Conservation (phyloP, 1,284 basidiomycete genomes). For the Coriolopsis trogii region DNA sequence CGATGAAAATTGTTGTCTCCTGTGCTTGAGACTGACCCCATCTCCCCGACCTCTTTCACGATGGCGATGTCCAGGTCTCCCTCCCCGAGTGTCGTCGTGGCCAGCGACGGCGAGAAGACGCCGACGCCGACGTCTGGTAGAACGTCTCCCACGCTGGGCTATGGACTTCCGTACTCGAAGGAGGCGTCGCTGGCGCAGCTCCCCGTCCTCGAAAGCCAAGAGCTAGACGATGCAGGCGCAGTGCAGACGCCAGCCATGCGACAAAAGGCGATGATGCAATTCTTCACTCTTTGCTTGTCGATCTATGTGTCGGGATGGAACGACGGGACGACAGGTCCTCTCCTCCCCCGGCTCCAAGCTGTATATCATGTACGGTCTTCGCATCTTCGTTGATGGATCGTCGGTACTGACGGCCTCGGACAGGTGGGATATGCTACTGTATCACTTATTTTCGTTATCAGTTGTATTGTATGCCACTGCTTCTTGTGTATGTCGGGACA, state of each 20-base stretch:
- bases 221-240: neutral
- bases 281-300: constrained; percentile 42
- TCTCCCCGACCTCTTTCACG: neutral
- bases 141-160: constrained; percentile 5
- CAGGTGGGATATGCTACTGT: constrained; percentile 49
- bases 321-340: constrained; percentile 61
- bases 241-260: constrained; percentile 18
- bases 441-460: constrained; percentile 59
- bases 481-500: neutral
- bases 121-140: neutral
- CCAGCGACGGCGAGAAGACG: constrained; percentile 7
- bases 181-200: neutral
- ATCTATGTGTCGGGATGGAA: constrained; percentile 61
- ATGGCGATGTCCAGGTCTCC: too few relatives aligned
- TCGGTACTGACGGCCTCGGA: neutral
- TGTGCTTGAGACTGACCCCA: neutral
- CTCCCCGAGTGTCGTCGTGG: neutral
- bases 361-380: constrained; percentile 46
- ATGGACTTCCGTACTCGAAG: neutral
- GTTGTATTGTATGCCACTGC: constrained; percentile 45
- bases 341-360: constrained; percentile 56
- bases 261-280: constrained; percentile 35
- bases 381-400: neutral
- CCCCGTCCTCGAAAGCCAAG: constrained; percentile 1
- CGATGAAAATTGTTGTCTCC: neutral